Percentiles rank a stretch among this genome's conserved stretches.
phyloP scores from a whole-genome alignment of 2,329 filamentous ascomycete species.

The Stemphylium beticola region DNA sequence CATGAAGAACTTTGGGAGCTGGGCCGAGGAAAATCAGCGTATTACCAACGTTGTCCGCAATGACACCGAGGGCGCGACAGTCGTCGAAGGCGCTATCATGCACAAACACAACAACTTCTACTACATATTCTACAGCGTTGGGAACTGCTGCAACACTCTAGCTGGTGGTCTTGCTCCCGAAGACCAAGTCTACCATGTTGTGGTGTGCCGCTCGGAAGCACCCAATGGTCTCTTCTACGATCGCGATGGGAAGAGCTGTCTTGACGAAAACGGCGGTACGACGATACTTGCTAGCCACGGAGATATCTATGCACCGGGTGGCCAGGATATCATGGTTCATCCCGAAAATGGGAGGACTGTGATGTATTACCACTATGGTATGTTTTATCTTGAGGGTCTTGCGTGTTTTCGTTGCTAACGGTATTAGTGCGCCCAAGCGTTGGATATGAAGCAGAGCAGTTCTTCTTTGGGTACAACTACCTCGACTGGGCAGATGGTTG shows the following conservation, averaged over 20 bases:
- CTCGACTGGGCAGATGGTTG: slow-evolving; percentile 38
- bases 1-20: slow-evolving; percentile 12
- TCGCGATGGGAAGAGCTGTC: slow-evolving; percentile 40
- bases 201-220: slow-evolving; percentile 62
- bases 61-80: slow-evolving; percentile 23
- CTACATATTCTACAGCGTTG: slow-evolving; percentile 67
- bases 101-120: slow-evolving; percentile 59
- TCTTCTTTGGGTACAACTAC: slow-evolving; percentile 41
- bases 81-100: slow-evolving; percentile 60
- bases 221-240: slow-evolving; percentile 59
- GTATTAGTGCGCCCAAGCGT: slow-evolving; percentile 30
- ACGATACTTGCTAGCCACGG: slow-evolving; percentile 65
- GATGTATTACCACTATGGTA: slow-evolving; percentile 45
- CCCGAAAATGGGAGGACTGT: slow-evolving; percentile 22
- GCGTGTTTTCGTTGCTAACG: slow-evolving; percentile 1
- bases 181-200: slow-evolving; percentile 68
- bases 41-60: slow-evolving; percentile 30
- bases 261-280: slow-evolving; percentile 63
- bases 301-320: slow-evolving; percentile 44
- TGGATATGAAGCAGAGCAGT: slow-evolving; percentile 32
- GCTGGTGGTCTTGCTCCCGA: slow-evolving; percentile 55
- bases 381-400: not conserved
- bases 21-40: slow-evolving; percentile 3
- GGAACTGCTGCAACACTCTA: slow-evolving; percentile 63
- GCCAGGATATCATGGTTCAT: slow-evolving; percentile 36